phyloP scores from a whole-genome alignment of 73 alveolate species.

The Blepharisma japonicum region DNA sequence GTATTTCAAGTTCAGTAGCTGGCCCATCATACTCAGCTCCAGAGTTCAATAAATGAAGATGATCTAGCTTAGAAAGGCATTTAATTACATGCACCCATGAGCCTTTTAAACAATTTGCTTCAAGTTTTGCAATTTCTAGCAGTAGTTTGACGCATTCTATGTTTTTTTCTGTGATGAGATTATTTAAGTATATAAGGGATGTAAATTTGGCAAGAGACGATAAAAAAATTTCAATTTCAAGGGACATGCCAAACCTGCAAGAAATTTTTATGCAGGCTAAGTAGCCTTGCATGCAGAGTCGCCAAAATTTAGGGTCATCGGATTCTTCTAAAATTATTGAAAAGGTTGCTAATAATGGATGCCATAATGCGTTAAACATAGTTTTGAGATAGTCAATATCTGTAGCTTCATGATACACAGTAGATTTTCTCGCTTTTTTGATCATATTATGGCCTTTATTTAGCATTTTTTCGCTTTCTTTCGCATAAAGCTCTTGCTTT shows the following conservation, averaged over 20 bases:
- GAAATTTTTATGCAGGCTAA: slow-evolving; percentile 59
- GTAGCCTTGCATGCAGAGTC: slow-evolving; percentile 62
- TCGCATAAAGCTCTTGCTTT: slow-evolving; percentile 66
- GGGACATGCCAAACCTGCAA: slow-evolving; percentile 54
- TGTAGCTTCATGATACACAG: slow-evolving; percentile 31
- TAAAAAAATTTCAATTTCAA: slow-evolving; percentile 70
- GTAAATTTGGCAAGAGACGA: slow-evolving; percentile 66
- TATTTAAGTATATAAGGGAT: slow-evolving; percentile 37
- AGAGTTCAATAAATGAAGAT: slow-evolving; percentile 43
- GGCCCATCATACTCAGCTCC: slow-evolving; percentile 43
- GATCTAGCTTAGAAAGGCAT: slow-evolving; percentile 61
- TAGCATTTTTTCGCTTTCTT: slow-evolving; percentile 77
- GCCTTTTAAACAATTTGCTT: slow-evolving; percentile 55
- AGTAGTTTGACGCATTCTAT: slow-evolving; percentile 59
- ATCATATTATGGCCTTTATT: slow-evolving; percentile 72
- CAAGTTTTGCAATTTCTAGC: slow-evolving; percentile 57
- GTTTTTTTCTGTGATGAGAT: slow-evolving; percentile 58
- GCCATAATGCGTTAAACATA: slow-evolving; percentile 59
- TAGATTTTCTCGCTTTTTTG: slow-evolving; percentile 44
- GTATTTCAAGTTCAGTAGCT: not conserved
- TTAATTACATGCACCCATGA: slow-evolving; percentile 64
- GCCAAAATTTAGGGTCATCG: slow-evolving; percentile 48
- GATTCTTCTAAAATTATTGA: slow-evolving; percentile 69
- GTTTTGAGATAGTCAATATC: slow-evolving; percentile 58
- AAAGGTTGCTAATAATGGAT: slow-evolving; percentile 72